phyloP scores from a whole-genome alignment of 768 basidiomycete species.

The Leucogyrophana mollusca region DNA sequence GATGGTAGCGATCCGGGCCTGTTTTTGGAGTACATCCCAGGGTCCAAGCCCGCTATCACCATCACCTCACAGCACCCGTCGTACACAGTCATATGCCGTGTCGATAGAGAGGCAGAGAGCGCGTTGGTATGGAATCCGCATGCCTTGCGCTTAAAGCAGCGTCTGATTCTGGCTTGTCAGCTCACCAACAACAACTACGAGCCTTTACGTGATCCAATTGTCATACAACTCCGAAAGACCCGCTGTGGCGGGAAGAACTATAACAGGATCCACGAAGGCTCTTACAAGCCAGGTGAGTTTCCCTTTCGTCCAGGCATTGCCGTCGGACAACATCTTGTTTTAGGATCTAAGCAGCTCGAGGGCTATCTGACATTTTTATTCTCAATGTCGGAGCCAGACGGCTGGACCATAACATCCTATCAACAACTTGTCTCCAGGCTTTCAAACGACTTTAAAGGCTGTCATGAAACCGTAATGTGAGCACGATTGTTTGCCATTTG shows the following conservation, averaged over 20 bases:
- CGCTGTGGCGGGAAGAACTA: constrained; percentile 5
- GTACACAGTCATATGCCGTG: constrained; percentile 14
- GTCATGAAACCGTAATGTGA: too few species aligned
- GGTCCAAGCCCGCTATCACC: constrained; percentile 4
- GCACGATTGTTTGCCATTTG: too few species aligned
- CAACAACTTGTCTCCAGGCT: constrained; percentile 17
- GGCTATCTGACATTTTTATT: constrained; percentile 18
- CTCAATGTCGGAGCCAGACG: constrained; percentile 14
- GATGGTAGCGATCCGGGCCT: constrained; percentile 9
- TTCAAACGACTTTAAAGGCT: constrained; percentile 8
- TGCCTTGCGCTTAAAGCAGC: not conserved
- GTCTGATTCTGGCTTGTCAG: constrained; percentile 9
- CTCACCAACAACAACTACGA: constrained; percentile 16
- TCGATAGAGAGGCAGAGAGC: constrained; percentile 11
- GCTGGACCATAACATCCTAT: constrained; percentile 19
- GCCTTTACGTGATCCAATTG: constrained; percentile 13
- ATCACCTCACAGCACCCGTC: constrained; percentile 11
- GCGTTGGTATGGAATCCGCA: constrained; percentile 12
- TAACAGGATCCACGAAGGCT: constrained; percentile 10
- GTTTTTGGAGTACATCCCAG: constrained; percentile 12
- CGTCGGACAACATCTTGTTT: not conserved
- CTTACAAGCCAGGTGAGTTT: constrained; percentile 25
- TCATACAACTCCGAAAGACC: constrained; percentile 19
- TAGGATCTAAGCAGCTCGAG: constrained; percentile 14
- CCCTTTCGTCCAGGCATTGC: not conserved